Evolutionary conservation across 257 asterid genomes (phyloP).

Genomic region (Thymus quinquecostatus): DNA sequence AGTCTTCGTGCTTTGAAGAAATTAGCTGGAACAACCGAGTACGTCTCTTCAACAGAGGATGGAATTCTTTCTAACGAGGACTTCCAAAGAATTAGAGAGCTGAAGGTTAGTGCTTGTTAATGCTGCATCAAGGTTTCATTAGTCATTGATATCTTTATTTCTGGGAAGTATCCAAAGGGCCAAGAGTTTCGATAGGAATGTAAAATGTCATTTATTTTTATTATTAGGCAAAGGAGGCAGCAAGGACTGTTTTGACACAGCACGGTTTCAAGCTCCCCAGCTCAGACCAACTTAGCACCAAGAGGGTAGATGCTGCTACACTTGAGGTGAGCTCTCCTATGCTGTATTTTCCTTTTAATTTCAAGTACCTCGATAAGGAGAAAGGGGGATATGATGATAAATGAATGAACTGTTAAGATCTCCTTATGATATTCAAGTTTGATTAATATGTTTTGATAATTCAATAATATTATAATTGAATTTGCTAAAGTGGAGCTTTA

Average conservation of each 20-base stretch:
- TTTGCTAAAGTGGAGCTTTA: neutral
- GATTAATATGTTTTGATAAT: neutral
- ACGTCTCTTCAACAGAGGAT: constrained; percentile 46
- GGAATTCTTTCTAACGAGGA: constrained; percentile 94
- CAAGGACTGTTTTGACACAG: constrained; percentile 52
- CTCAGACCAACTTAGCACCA: constrained; percentile 67
- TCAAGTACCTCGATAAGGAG: neutral
- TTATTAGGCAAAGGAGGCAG: constrained; percentile 76
- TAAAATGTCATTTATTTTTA: constrained; percentile 31
- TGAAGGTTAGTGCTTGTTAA: constrained; percentile 56
- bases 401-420: neutral
- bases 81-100: constrained; percentile 84
- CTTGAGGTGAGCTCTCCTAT: constrained; percentile 64
- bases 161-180: neutral
- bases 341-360: constrained; percentile 1
- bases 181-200: neutral
- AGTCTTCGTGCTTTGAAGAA: constrained; percentile 89
- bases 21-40: constrained; percentile 54
- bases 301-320: constrained; percentile 75
- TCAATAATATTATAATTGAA: neutral
- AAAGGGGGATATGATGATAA: neutral
- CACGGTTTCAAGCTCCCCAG: constrained; percentile 87
- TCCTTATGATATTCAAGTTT: neutral
- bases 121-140: constrained; percentile 20
- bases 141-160: neutral